These are phyloP conservation scores for Rosellinia necatrix DNA, from an alignment of 2,329 filamentous ascomycete species.

Conservation along the genomic window DNA sequence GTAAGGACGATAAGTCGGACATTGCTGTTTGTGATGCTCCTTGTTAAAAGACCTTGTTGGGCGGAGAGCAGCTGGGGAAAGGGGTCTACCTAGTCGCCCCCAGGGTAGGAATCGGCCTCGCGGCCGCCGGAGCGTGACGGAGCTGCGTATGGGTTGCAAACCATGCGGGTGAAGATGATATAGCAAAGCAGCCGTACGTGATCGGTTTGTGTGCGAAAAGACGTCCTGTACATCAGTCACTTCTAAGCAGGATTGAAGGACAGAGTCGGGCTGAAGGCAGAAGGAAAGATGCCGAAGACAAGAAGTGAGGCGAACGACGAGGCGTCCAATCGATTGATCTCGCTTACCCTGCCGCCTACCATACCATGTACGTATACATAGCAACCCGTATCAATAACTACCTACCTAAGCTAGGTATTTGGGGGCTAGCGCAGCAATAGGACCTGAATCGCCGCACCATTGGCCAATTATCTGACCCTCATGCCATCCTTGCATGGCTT, in stretches of 20 bases:
- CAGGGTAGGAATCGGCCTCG: too few species aligned
- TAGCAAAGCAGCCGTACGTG: too few species aligned
- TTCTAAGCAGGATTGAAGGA: neutral
- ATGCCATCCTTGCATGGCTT: constrained; percentile 38
- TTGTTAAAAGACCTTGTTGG: neutral
- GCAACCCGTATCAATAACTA: too few species aligned
- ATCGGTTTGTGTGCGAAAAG: neutral
- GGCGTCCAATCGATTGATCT: too few species aligned
- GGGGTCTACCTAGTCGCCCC: neutral
- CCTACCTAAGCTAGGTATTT: constrained; percentile 9
- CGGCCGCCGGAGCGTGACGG: too few species aligned
- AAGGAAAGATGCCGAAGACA: neutral
- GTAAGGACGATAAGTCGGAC: neutral
- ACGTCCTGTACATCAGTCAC: neutral
- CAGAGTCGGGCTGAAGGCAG: neutral
- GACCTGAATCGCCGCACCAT: constrained; percentile 37
- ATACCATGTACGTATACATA: too few species aligned
- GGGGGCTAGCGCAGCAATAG: constrained; percentile 35
- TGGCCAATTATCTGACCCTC: constrained; percentile 35
- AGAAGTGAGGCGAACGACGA: neutral
- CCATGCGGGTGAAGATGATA: neutral
- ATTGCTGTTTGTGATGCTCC: neutral
- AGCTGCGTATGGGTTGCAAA: too few species aligned
- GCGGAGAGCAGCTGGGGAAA: neutral
- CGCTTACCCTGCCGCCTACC: too few species aligned